Evolutionary conservation across 108 stramenopile genomes (phyloP).

Genomic region (Skeletonema marinoi): DNA sequence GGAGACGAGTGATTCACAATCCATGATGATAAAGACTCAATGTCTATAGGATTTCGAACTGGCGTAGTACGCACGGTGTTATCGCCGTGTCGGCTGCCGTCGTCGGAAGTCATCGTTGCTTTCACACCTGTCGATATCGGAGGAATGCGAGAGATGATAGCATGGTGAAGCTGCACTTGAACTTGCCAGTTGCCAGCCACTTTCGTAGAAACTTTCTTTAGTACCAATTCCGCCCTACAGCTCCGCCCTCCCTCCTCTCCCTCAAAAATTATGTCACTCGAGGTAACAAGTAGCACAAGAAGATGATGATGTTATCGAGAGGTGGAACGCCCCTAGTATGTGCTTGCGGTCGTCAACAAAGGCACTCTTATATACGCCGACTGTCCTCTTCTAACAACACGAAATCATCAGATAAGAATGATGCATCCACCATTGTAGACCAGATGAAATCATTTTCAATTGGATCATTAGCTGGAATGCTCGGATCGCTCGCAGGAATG

Average conservation of each 20-base stretch:
- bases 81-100: not conserved
- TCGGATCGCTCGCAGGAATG: slow-evolving; percentile 89
- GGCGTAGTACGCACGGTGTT: not conserved
- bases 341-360: not conserved
- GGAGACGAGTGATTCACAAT: not conserved
- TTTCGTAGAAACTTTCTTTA: not conserved
- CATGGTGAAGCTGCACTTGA: too few relatives aligned
- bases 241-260: too few relatives aligned
- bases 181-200: too few relatives aligned
- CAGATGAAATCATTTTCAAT: slow-evolving; percentile 60
- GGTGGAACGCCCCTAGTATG: not conserved
- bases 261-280: too few relatives aligned
- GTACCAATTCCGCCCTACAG: too few relatives aligned
- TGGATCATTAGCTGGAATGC: slow-evolving; percentile 74
- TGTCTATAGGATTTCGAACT: not conserved
- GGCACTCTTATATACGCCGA: not conserved
- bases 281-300: too few relatives aligned
- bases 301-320: not conserved
- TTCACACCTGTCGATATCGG: too few relatives aligned
- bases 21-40: not conserved
- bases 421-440: slow-evolving; percentile 1
- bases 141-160: too few relatives aligned
- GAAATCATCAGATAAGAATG: not conserved
- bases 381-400: not conserved
- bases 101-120: not conserved